Evolutionary conservation across 176 grass and related monocot species (phyloP), one percentile per base, ranked within the genome.

Genomic region (Hsuehochloa calcarea): DNA sequence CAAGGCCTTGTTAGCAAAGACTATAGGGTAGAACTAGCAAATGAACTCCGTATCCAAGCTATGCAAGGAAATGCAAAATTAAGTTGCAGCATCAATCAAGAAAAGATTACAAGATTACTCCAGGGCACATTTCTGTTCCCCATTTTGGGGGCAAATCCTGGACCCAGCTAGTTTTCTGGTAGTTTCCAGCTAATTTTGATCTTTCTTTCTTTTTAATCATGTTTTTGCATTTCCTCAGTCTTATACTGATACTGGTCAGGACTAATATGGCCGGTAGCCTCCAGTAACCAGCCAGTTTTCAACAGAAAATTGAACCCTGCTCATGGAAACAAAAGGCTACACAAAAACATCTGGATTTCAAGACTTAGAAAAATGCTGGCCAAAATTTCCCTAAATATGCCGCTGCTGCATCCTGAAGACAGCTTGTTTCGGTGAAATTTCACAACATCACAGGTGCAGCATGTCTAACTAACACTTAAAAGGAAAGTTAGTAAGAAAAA

Each of bases 401-500:
- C 22, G 59, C 31, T 62, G n/a, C 8, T 5, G 44, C 59, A 89
- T 70, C 3, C 62, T 64, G 78, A 80, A 47, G 46, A 50, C 44
- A 64, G 27, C 52, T 70, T 47, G 25, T 35, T 79, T 37, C 26
- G 16, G 61, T 67, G 60, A 66, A 74, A 56, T 58, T 71, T 44
- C 39, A 39, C 45, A 76, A 8, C 13, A 78, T 26, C 31, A 63
- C 41, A 54, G 47, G n/a, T 76, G 19, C 38, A 70, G 12, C 56
- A 78, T 82, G 5, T 69, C 70, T 64, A 85, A 44, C 22, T 55
- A 81, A 11, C 47, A 77, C 19, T 80, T 51, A 29, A 51, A 78
- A 87, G n/a, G 45, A 73, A 72, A 45, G 17, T 70, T 58, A 72
- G 80, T 29, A 31, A 83, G 64, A 9, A 92, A 68, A 75, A 49